Evolutionary conservation across 1,284 basidiomycete genomes (phyloP).

Genomic region (Heimioporus retisporus): DNA sequence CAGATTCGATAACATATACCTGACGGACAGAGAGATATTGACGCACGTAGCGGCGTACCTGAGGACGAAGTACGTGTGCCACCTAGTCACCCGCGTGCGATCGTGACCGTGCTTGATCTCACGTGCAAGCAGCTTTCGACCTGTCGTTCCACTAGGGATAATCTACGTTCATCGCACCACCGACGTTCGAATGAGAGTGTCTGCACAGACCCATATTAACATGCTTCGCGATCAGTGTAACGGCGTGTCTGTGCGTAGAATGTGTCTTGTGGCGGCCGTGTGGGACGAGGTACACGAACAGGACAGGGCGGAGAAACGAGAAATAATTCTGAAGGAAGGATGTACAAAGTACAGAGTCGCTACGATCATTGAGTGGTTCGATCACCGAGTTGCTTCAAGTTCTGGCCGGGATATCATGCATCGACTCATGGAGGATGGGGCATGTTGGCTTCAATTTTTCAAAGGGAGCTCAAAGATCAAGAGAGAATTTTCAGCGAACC

Average conservation of each 20-base stretch:
- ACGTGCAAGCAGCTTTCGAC: constrained; percentile 6
- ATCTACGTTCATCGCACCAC: constrained; percentile 22
- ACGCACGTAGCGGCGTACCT: constrained; percentile 4
- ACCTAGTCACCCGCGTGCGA: no score
- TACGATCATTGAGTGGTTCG: constrained; percentile 9
- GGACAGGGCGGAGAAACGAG: constrained; percentile 10
- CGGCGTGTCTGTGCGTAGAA: neutral
- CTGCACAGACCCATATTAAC: constrained; percentile 7
- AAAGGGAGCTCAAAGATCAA: constrained; percentile 10
- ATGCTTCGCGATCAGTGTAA: constrained; percentile 11
- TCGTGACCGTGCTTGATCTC: neutral
- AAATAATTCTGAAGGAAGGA: constrained; percentile 1
- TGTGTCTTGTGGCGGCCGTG: constrained; percentile 23
- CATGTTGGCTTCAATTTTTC: neutral
- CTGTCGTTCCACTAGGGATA: constrained; percentile 1
- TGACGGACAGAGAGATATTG: constrained; percentile 9
- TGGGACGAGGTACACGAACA: constrained; percentile 19
- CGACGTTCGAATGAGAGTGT: constrained; percentile 8
- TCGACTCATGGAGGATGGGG: constrained; percentile 4
- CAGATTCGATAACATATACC: constrained; percentile 11
- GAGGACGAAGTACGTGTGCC: constrained; percentile 1
- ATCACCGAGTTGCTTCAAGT: constrained; percentile 1
- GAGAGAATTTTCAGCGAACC: neutral
- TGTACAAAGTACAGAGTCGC: neutral
- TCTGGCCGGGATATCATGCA: constrained; percentile 7